Conservation (phyloP, 805 yeast genomes). For the Yamadazyma phyllophila region DNA sequence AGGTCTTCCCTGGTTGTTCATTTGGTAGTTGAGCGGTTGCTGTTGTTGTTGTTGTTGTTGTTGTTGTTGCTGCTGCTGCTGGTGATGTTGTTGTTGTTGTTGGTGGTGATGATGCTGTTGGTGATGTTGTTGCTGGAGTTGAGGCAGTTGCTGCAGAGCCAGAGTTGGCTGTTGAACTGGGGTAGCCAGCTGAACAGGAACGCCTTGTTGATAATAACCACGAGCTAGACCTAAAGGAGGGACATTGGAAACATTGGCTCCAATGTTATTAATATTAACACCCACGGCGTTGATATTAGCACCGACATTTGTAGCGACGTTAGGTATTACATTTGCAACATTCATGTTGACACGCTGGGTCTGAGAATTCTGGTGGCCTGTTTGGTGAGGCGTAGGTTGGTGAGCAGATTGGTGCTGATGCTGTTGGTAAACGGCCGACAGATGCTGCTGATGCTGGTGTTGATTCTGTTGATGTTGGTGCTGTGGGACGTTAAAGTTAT, state of each 20-base stretch:
- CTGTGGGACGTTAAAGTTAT: neutral
- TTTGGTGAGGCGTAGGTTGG: neutral
- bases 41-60: conserved; percentile 16
- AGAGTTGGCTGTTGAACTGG: neutral
- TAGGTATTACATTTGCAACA: neutral
- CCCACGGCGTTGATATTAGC: neutral
- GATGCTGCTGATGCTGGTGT: neutral
- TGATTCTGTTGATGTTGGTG: neutral
- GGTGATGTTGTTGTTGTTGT: too few relatives aligned
- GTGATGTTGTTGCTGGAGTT: conserved; percentile 8
- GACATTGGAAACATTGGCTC: conserved; percentile 6
- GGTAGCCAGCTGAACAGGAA: neutral
- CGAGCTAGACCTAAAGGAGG: conserved; percentile 6
- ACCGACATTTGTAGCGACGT: conserved; percentile 1
- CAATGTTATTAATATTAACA: neutral
- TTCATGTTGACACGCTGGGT: neutral
- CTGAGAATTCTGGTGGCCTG: neutral
- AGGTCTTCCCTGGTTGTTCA: conserved; percentile 2
- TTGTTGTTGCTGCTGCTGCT: neutral
- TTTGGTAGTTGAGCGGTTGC: conserved; percentile 8
- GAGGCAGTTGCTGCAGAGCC: conserved; percentile 6
- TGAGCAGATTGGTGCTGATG: neutral
- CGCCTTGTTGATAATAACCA: conserved; percentile 10
- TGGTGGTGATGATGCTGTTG: too few relatives aligned
- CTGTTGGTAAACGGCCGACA: neutral